These are phyloP conservation scores for Dioscorea alata DNA, from an alignment of 106 monocot species.

Conservation along the genomic window DNA sequence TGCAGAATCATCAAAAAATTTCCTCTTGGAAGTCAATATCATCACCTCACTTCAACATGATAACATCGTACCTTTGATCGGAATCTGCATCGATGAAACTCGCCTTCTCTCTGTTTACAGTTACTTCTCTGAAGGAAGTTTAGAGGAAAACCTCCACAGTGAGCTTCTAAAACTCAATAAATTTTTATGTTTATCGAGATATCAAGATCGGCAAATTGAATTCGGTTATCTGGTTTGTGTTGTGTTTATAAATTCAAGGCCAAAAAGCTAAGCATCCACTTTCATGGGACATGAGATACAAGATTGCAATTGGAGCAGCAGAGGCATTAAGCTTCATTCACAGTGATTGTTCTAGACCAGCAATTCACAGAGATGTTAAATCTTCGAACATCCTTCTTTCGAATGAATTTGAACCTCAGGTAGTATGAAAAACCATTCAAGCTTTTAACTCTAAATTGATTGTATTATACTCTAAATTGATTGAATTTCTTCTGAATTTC, in stretches of 20 bases:
- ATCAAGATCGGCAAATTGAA: not conserved
- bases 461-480: too few relatives aligned
- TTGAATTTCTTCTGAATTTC: not conserved
- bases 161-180: not conserved
- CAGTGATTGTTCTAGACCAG: conserved; percentile 23
- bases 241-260: conserved; percentile 19
- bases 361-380: conserved; percentile 91
- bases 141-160: conserved; percentile 89
- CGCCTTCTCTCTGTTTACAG: conserved; percentile 59
- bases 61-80: conserved; percentile 55
- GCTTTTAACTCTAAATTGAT: too few relatives aligned
- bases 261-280: conserved; percentile 29
- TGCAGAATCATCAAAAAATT: conserved; percentile 38
- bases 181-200: not conserved
- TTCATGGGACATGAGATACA: conserved; percentile 63
- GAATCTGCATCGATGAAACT: conserved; percentile 50
- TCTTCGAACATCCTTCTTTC: conserved; percentile 92
- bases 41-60: conserved; percentile 61
- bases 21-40: conserved; percentile 69
- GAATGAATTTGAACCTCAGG: conserved; percentile 60
- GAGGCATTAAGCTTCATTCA: conserved; percentile 68
- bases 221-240: not conserved
- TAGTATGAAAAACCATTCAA: not conserved
- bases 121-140: conserved; percentile 66
- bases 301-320: conserved; percentile 59